Conservation (phyloP, 164 flowering plant genomes). For the Liriodendron chinense region DNA sequence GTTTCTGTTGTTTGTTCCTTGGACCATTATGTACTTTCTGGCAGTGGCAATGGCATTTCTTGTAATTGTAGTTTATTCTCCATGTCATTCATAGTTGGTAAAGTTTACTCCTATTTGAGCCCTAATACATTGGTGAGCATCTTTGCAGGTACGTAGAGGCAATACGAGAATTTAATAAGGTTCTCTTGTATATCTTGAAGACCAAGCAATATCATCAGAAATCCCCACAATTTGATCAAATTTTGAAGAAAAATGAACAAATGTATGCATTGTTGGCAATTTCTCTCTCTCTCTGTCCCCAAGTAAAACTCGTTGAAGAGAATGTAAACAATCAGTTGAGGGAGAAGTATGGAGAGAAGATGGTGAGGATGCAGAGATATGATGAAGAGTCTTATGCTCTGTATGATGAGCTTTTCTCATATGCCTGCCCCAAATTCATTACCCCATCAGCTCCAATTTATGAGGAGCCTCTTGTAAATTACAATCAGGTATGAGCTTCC, state of each 20-base stretch:
- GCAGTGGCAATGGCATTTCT: not conserved
- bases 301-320: conserved; percentile 87
- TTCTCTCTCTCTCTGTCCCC: conserved; percentile 87
- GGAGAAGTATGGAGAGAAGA: conserved; percentile 98
- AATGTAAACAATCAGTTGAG: conserved; percentile 82
- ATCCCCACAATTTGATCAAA: conserved; percentile 97
- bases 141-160: conserved; percentile 77
- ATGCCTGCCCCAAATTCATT: conserved; percentile 98
- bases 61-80: not conserved
- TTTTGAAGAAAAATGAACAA: conserved; percentile 97
- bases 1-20: not conserved
- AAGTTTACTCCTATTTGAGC: not conserved
- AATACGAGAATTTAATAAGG: conserved; percentile 84
- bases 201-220: conserved; percentile 94
- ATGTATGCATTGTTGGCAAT: conserved; percentile 97
- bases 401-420: conserved; percentile 97
- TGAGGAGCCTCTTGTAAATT: conserved; percentile 94
- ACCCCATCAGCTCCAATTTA: conserved; percentile 87
- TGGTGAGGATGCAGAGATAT: conserved; percentile 87
- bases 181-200: conserved; percentile 83
- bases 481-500: conserved; percentile 71
- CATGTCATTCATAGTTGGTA: not conserved
- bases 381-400: conserved; percentile 93
- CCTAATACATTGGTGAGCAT: not conserved
- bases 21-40: not conserved